A percentile compares a stretch with the other conserved stretches of the same genome.
These are phyloP conservation scores for Leishmania turanica DNA, from an alignment of 208 protist species.

Conservation along the genomic window DNA sequence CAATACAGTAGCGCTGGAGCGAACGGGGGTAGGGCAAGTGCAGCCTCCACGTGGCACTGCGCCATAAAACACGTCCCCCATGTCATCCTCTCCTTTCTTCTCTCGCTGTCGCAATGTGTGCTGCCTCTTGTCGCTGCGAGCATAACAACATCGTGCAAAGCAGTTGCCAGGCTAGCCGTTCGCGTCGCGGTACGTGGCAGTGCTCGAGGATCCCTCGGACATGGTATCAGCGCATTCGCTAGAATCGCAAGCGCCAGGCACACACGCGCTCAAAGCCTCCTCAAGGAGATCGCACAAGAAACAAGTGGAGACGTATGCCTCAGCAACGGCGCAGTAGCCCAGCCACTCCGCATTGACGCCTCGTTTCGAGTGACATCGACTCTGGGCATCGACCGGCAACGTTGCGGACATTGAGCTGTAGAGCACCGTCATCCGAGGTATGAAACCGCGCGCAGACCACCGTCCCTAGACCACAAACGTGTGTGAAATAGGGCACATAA, in stretches of 20 bases:
- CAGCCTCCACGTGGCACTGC: not conserved
- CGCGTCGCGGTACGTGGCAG: not conserved
- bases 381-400: not conserved
- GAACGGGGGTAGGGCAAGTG: not conserved
- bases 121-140: not conserved
- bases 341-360: slow-evolving; percentile 29
- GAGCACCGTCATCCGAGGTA: slow-evolving; percentile 39
- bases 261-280: not conserved
- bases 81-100: not conserved
- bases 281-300: not conserved
- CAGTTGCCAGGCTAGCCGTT: not conserved
- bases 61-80: not conserved
- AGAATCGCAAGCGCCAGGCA: not conserved
- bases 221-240: not conserved
- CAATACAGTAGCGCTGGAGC: not conserved
- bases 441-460: slow-evolving; percentile 50
- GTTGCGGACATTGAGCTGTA: slow-evolving; percentile 16
- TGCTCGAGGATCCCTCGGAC: slow-evolving; percentile 4
- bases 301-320: not conserved
- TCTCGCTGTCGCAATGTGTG: not conserved
- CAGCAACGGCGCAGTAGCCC: slow-evolving; percentile 19
- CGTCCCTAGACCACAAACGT: slow-evolving; percentile 33
- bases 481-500: slow-evolving; percentile 42
- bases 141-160: not conserved
- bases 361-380: not conserved